Percentiles rank a stretch among this genome's conserved stretches.
Conservation (phyloP, 768 basidiomycete genomes). For the Tremella mesenterica region DNA sequence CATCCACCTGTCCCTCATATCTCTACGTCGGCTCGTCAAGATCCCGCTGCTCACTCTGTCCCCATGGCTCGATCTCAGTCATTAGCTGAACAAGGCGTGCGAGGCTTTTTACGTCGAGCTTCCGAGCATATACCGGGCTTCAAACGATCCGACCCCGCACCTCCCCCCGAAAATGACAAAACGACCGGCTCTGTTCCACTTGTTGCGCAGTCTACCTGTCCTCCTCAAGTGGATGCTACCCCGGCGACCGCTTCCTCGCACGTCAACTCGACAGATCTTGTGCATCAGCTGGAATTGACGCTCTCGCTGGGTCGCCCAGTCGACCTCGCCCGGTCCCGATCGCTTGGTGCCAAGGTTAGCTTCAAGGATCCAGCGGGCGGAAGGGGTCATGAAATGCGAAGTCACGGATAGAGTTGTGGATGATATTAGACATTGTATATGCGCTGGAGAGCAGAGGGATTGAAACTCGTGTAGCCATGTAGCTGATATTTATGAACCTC, state of each 20-base stretch:
- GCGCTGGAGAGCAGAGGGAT: no score
- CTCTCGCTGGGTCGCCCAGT: neutral
- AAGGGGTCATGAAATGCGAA: no score
- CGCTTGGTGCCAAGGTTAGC: neutral
- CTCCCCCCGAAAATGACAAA: neutral
- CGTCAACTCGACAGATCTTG: neutral
- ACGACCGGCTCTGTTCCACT: neutral
- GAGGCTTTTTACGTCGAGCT: slow-evolving; percentile 17
- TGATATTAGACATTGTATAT: no score
- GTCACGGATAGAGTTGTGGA: no score
- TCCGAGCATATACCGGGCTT: slow-evolving; percentile 22
- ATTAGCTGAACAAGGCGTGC: slow-evolving; percentile 1
- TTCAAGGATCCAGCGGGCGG: neutral
- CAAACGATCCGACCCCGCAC: no score
- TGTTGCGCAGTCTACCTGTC: neutral
- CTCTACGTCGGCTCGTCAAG: slow-evolving; percentile 3
- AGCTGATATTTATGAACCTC: no score
- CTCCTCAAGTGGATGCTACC: neutral
- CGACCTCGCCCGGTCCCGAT: neutral
- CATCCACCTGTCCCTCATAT: slow-evolving; percentile 5
- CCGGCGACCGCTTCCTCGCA: neutral
- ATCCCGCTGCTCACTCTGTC: slow-evolving; percentile 7
- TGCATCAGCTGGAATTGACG: neutral
- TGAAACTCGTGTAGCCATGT: no score
- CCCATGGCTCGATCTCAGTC: slow-evolving; percentile 1